phyloP scores from a whole-genome alignment of 2,329 filamentous ascomycete species.

The Oidium heveae region DNA sequence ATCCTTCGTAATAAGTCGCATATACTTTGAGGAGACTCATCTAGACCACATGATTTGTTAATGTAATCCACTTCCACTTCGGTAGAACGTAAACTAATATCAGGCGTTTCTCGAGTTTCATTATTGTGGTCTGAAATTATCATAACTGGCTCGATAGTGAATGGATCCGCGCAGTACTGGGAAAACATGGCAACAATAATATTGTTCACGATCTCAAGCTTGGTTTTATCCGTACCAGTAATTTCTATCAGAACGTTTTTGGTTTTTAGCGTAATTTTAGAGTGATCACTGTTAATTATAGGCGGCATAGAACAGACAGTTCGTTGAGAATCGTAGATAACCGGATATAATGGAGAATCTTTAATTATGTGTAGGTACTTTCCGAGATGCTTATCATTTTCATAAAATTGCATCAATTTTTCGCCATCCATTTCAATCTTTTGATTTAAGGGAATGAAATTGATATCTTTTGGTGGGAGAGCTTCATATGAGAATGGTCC shows the following conservation, averaged over 20 bases:
- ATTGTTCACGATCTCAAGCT: conserved; percentile 84
- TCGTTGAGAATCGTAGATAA: conserved; percentile 75
- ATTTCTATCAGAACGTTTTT: conserved; percentile 94
- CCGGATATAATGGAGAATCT: conserved; percentile 81
- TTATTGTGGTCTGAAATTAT: conserved; percentile 81
- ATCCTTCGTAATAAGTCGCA: conserved; percentile 68
- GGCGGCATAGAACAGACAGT: conserved; percentile 82
- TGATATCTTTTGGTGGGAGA: conserved; percentile 70
- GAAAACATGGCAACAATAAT: conserved; percentile 97
- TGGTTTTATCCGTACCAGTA: conserved; percentile 85
- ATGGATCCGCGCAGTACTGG: conserved; percentile 62
- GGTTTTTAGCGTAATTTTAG: conserved; percentile 79
- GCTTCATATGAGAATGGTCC: conserved; percentile 96
- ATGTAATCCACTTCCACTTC: conserved; percentile 80
- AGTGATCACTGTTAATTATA: conserved; percentile 94
- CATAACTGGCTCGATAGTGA: conserved; percentile 82
- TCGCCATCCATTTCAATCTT: conserved; percentile 64
- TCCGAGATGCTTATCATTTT: conserved; percentile 77
- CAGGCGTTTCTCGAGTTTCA: conserved; percentile 56
- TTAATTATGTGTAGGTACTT: conserved; percentile 84
- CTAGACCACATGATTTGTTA: conserved; percentile 72
- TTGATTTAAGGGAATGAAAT: conserved; percentile 79
- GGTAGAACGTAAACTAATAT: conserved; percentile 49
- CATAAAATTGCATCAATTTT: conserved; percentile 85
- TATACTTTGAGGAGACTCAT: conserved; percentile 47